Evolutionary conservation across 768 basidiomycete genomes (phyloP).

Genomic region (Pleurotus citrinopileatus): DNA sequence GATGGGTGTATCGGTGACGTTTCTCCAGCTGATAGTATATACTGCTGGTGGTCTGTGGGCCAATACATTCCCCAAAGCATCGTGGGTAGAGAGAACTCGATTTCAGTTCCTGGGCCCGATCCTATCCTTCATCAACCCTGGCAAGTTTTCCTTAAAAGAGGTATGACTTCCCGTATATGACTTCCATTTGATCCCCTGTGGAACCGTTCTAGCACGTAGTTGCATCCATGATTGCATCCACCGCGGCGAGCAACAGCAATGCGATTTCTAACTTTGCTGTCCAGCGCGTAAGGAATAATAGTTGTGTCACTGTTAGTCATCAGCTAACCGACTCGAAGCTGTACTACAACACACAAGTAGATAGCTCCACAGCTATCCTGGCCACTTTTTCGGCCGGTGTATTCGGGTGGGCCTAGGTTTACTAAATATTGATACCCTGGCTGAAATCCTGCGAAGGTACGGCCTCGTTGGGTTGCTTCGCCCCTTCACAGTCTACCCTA

Average conservation of each 20-base stretch:
- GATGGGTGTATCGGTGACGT: conserved; percentile 50
- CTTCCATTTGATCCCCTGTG: not conserved
- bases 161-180: conserved; percentile 25
- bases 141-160: conserved; percentile 58
- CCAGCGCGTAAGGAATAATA: conserved; percentile 37
- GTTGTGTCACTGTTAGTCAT: not conserved
- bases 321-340: conserved; percentile 33
- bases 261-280: conserved; percentile 62
- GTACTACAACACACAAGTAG: conserved; percentile 55
- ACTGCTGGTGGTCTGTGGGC: conserved; percentile 49
- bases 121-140: conserved; percentile 54
- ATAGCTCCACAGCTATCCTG: conserved; percentile 52
- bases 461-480: conserved; percentile 58
- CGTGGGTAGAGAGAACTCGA: conserved; percentile 41
- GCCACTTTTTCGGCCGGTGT: conserved; percentile 63
- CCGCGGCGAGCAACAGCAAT: conserved; percentile 48
- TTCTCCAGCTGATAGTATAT: conserved; percentile 53
- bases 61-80: conserved; percentile 36
- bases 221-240: conserved; percentile 53
- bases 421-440: not conserved
- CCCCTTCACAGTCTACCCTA: conserved; percentile 56
- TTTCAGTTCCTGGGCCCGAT: conserved; percentile 37
- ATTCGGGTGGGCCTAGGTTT: conserved; percentile 42
- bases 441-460: conserved; percentile 34
- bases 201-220: conserved; percentile 47